Evolutionary conservation across 371 early-diverging fungal genomes (phyloP).

Genomic region (Syncephalastrum monosporum): DNA sequence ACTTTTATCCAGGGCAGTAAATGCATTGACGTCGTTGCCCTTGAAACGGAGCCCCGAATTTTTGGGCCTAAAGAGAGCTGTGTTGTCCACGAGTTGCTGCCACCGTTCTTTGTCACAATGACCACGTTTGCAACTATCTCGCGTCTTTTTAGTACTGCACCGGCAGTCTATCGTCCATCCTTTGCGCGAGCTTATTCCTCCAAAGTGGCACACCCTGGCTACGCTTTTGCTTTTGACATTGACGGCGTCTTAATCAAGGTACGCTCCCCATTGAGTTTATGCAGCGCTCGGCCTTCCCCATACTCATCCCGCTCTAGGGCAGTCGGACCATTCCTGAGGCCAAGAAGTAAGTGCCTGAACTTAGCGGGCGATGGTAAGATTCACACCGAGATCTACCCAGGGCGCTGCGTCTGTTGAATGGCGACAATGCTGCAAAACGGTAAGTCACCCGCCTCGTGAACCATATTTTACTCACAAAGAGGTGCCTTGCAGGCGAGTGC

Average conservation of each 20-base stretch:
- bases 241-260: slow-evolving; percentile 82
- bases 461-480: neutral
- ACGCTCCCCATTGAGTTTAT: slow-evolving; percentile 1
- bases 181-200: too few relatives aligned
- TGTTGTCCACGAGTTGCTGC: too few relatives aligned
- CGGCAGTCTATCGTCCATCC: too few relatives aligned
- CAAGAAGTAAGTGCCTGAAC: slow-evolving; percentile 6
- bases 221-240: slow-evolving; percentile 77
- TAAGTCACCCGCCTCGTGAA: slow-evolving; percentile 10
- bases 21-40: too few relatives aligned
- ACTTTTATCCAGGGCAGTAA: too few relatives aligned
- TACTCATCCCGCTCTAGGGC: slow-evolving; percentile 17
- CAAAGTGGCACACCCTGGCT: slow-evolving; percentile 19
- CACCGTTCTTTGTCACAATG: too few relatives aligned
- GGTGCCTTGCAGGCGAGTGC: slow-evolving; percentile 46
- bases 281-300: neutral
- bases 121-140: too few relatives aligned
- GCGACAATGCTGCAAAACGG: slow-evolving; percentile 54
- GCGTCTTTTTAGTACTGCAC: too few relatives aligned
- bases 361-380: too few relatives aligned
- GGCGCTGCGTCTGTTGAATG: slow-evolving; percentile 59
- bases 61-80: too few relatives aligned
- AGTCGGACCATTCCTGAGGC: slow-evolving; percentile 40
- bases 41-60: too few relatives aligned
- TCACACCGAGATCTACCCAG: slow-evolving; percentile 13